These are phyloP conservation scores for Avena insularis DNA, from an alignment of 176 grass and related monocot species.

Conservation along the genomic window DNA sequence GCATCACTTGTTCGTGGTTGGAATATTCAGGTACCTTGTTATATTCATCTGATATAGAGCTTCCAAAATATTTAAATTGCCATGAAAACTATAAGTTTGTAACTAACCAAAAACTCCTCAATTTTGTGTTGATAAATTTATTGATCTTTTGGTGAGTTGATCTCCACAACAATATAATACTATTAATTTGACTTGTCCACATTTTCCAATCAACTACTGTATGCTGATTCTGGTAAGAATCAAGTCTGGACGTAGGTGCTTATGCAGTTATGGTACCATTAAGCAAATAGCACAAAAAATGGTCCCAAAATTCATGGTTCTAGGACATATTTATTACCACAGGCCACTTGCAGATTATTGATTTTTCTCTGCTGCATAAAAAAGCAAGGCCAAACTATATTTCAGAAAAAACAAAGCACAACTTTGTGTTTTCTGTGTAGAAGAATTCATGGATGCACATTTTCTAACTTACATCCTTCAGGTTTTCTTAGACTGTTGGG, in stretches of 20 bases:
- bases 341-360: not conserved
- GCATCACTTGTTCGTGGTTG: conserved; percentile 87
- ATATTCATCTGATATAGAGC: conserved; percentile 10
- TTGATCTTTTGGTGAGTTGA: conserved; percentile 10
- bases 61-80: not conserved
- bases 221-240: conserved; percentile 5
- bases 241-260: not conserved
- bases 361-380: not conserved
- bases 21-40: conserved; percentile 89
- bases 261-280: not conserved
- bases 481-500: not conserved
- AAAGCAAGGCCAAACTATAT: not conserved
- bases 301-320: not conserved
- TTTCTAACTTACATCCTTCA: not conserved
- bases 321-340: not conserved
- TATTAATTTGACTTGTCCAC: conserved; percentile 25
- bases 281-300: not conserved
- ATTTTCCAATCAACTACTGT: conserved; percentile 12
- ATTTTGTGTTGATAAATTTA: conserved; percentile 1
- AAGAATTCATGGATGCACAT: not conserved
- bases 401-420: not conserved
- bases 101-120: not conserved
- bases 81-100: conserved; percentile 8
- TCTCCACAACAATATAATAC: conserved; percentile 15
- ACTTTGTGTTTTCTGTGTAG: not conserved